These are phyloP conservation scores for Byssoonygena ceratinophila DNA, from an alignment of 2,329 filamentous ascomycete species.

Conservation along the genomic window DNA sequence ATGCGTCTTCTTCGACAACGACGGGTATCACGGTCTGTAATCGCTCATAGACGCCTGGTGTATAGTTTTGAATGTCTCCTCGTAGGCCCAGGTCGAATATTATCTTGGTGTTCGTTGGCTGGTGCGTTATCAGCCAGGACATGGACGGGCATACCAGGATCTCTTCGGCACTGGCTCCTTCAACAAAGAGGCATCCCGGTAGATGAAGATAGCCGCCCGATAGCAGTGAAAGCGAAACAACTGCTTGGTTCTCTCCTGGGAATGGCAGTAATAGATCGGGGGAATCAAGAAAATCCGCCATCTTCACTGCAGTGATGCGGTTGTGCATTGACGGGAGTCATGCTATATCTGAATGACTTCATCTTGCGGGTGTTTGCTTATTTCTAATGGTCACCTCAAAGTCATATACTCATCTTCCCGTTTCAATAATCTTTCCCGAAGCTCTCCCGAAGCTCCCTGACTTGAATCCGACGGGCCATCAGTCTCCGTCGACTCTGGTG, in stretches of 20 bases:
- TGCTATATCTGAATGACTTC: too few relatives aligned
- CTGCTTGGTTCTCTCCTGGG: not conserved
- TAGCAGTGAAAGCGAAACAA: not conserved
- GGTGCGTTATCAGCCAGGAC: constrained; percentile 11
- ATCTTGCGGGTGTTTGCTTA: too few relatives aligned
- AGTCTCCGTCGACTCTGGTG: not conserved
- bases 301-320: too few relatives aligned
- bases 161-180: not conserved
- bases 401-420: too few relatives aligned
- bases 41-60: constrained; percentile 19
- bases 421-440: not conserved
- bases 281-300: not conserved
- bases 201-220: constrained; percentile 11
- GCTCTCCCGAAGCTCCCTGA: not conserved
- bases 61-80: constrained; percentile 24
- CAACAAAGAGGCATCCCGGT: constrained; percentile 1
- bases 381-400: too few relatives aligned
- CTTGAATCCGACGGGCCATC: not conserved
- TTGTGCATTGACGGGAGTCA: too few relatives aligned
- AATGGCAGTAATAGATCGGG: not conserved
- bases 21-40: constrained; percentile 9
- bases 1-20: constrained; percentile 21
- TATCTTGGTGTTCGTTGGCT: constrained; percentile 13
- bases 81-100: constrained; percentile 28
- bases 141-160: constrained; percentile 6